Conservation (phyloP, 139 green algal genomes). For the Coelastrella sp. region DNA sequence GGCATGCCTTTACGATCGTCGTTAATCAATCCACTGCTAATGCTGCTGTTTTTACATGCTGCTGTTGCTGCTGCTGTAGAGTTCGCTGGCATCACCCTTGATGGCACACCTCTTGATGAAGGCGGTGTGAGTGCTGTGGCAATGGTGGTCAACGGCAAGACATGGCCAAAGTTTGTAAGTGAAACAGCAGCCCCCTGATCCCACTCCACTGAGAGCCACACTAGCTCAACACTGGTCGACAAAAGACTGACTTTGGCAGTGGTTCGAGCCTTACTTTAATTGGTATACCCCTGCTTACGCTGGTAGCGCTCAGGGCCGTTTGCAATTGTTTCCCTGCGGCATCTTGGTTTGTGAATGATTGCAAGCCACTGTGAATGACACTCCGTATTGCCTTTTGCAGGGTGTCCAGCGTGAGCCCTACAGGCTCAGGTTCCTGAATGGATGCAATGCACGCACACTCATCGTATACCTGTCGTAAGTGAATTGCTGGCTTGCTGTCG, state of each 20-base stretch:
- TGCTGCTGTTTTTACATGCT: no score
- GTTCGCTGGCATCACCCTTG: neutral
- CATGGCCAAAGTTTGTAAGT: neutral
- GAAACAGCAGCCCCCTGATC: neutral
- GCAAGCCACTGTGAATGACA: no score
- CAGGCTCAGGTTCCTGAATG: constrained; percentile 39
- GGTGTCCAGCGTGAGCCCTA: neutral
- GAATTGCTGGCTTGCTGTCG: no score
- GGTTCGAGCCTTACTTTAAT: no score
- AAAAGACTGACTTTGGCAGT: neutral
- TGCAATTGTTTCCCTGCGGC: no score
- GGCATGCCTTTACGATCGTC: no score
- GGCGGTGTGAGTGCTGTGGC: neutral
- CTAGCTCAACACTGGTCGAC: no score
- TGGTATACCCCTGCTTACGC: no score
- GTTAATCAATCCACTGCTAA: no score
- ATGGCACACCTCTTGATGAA: neutral
- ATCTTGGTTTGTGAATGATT: neutral
- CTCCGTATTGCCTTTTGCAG: neutral
- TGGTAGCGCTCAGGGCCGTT: no score
- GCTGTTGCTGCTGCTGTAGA: neutral
- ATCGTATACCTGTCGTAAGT: neutral
- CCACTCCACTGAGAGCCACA: no score
- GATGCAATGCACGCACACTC: constrained; percentile 30
- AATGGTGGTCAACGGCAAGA: constrained; percentile 28